These are phyloP conservation scores for Populus euphratica DNA, from an alignment of 345 rosid species.

Conservation along the genomic window DNA sequence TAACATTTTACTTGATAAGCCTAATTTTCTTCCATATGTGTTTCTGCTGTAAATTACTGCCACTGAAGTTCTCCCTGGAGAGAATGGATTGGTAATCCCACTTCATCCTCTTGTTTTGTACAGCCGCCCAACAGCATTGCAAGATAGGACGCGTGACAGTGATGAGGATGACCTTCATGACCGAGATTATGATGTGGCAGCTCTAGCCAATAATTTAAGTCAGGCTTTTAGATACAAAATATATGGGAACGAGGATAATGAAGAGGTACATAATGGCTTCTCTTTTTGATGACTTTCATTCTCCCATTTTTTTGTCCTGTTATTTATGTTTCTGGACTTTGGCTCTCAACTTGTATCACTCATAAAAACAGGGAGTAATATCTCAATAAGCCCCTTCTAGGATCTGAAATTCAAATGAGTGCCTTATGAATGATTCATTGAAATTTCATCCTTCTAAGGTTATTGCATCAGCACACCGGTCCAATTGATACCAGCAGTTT, in stretches of 20 bases:
- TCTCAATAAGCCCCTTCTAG: not conserved
- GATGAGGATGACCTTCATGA: conserved; percentile 90
- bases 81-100: not conserved
- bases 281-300: not conserved
- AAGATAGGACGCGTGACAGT: conserved; percentile 88
- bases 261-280: conserved; percentile 52
- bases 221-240: conserved; percentile 90
- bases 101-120: conserved; percentile 7
- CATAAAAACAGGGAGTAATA: not conserved
- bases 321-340: not conserved
- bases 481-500: not conserved
- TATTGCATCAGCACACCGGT: not conserved
- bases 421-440: not conserved
- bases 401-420: not conserved
- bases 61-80: not conserved
- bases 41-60: not conserved
- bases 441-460: not conserved
- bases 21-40: not conserved
- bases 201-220: conserved; percentile 83
- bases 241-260: conserved; percentile 75
- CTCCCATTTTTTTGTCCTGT: not conserved
- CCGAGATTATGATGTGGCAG: conserved; percentile 92
- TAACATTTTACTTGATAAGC: not conserved
- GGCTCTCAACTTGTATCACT: not conserved
- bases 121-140: conserved; percentile 94